These are phyloP conservation scores for Penicillium sp. DNA, from an alignment of 2,329 filamentous ascomycete genomes.

Conservation along the genomic window DNA sequence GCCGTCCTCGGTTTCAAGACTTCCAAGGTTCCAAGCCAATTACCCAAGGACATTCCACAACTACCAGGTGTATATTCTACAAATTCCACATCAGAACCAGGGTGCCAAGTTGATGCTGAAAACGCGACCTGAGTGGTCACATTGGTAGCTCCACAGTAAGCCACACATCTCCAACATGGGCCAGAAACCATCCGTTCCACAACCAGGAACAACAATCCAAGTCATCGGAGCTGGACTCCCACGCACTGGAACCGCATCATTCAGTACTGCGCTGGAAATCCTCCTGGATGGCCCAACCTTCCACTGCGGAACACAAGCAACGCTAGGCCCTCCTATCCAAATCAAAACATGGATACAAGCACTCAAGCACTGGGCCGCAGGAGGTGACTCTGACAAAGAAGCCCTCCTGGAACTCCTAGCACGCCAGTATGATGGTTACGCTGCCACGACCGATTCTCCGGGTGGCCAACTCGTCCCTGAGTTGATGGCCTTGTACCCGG, in stretches of 20 bases:
- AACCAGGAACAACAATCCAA: constrained; percentile 19
- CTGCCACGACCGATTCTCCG: constrained; percentile 50
- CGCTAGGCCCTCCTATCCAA: constrained; percentile 19
- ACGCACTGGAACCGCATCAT: constrained; percentile 53
- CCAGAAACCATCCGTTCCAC: constrained; percentile 18
- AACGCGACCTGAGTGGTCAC: not conserved
- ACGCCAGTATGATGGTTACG: constrained; percentile 40
- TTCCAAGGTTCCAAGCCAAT: too few relatives aligned
- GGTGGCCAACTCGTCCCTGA: constrained; percentile 46
- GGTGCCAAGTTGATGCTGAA: not conserved
- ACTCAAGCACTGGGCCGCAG: constrained; percentile 14
- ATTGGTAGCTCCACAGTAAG: not conserved
- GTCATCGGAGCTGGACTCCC: constrained; percentile 35
- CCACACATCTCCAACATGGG: constrained; percentile 14
- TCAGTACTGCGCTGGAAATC: constrained; percentile 49
- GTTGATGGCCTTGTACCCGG: constrained; percentile 50
- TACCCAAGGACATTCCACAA: not conserved
- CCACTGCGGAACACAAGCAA: constrained; percentile 49
- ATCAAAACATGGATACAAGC: constrained; percentile 26
- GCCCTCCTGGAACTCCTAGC: constrained; percentile 14
- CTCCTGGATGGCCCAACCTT: constrained; percentile 51
- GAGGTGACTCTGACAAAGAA: not conserved
- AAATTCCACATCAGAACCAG: not conserved
- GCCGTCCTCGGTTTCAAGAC: too few relatives aligned
- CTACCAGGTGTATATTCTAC: not conserved